Base-by-base conservation (phyloP, 129 eudicot species). In the Tanacetum coccineum region DNA sequence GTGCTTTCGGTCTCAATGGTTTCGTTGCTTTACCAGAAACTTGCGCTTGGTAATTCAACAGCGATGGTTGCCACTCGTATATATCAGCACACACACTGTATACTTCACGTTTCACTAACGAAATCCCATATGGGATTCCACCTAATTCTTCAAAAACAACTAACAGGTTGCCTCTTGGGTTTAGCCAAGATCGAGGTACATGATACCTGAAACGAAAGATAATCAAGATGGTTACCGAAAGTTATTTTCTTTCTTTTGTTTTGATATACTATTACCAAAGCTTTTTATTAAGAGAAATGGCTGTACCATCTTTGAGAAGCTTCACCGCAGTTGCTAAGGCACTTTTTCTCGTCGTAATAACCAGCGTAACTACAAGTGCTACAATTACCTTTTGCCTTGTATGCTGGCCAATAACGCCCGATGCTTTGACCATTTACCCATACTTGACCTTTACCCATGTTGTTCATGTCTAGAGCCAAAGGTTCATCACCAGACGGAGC, bases 351-450 rank as follows among this genome's bases (percentile, higher is more conserved):
- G 4, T 70, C 62, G 28, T 72, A 94, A 74, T 82, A 89, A 72
- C 99, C 99, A 0, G 95, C 86, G 65, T 94, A 94, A 63, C 66
- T 87, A 69, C 99, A 94, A n/a, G 81, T 77, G 21, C 81, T 72
- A 66, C 99, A 94, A 67, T 81, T 64, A 57, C 99, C 95, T 7
- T 74, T 22, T 44, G 99, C 97, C 70, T 79, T 94, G 73, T 89
- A 87, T 40, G 83, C 88, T 49, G 96, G 96, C 97, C 95, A 89
- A 67, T 89, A 82, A 44, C 99, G 93, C 36, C 99, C 99, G 55
- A 94, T 81, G 85, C 95, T 87, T 74, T 83, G 82, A n/a, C 97
- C 97, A 13, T 94, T 94, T 52, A 94, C 78, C 99, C 99, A 94
- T 20, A 87, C 83, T 74, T 94, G 99, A 74, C 99, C 99, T 80